These are phyloP conservation scores for Kwoniella dejecticola DNA, from an alignment of 768 basidiomycete genomes.

Conservation along the genomic window DNA sequence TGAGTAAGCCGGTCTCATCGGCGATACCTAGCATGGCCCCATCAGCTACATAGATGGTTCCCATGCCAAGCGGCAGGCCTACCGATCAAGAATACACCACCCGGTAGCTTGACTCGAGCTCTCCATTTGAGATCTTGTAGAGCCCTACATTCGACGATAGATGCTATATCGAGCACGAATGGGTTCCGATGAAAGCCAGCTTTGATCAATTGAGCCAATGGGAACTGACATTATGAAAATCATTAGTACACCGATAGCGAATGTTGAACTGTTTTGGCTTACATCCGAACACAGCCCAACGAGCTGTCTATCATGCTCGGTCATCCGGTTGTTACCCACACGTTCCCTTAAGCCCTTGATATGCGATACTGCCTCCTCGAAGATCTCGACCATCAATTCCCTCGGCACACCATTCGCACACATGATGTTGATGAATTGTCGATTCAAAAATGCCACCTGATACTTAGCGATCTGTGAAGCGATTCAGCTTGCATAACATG, in stretches of 20 bases:
- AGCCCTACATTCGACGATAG: slow-evolving; percentile 48
- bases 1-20: slow-evolving; percentile 47
- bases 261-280: background rate
- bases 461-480: slow-evolving; percentile 44
- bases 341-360: slow-evolving; percentile 40
- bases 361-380: slow-evolving; percentile 40
- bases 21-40: slow-evolving; percentile 44
- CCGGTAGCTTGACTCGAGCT: slow-evolving; percentile 45
- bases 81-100: slow-evolving; percentile 54
- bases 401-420: slow-evolving; percentile 46
- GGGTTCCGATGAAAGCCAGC: slow-evolving; percentile 50
- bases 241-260: no score
- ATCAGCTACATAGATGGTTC: background rate
- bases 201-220: slow-evolving; percentile 38
- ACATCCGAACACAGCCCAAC: slow-evolving; percentile 38
- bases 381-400: slow-evolving; percentile 46
- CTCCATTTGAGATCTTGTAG: slow-evolving; percentile 54
- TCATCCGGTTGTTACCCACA: slow-evolving; percentile 24
- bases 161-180: slow-evolving; percentile 44
- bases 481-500: slow-evolving; percentile 22
- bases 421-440: slow-evolving; percentile 55
- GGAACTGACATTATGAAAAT: slow-evolving; percentile 49
- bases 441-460: slow-evolving; percentile 50
- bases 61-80: slow-evolving; percentile 2
- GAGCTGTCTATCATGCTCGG: slow-evolving; percentile 34